A percentile compares a stretch with the other conserved stretches of the same genome.
These are phyloP conservation scores for Trametes villosa DNA, from an alignment of 768 basidiomycete genomes.

Conservation along the genomic window DNA sequence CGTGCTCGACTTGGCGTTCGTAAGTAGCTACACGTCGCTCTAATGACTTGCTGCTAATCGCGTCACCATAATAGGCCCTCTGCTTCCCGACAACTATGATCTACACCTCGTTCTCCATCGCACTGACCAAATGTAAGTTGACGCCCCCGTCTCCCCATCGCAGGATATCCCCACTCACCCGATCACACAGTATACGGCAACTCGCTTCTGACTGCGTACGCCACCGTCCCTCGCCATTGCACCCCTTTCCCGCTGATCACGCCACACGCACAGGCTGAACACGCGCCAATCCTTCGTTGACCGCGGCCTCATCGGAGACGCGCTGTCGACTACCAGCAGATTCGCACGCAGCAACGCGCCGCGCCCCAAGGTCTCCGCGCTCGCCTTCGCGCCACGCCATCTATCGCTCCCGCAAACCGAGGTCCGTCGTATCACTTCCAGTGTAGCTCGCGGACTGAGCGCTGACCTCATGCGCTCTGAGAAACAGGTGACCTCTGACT, in stretches of 20 bases:
- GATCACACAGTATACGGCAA: slow-evolving; percentile 5
- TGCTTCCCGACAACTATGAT: slow-evolving; percentile 4
- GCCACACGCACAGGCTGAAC: slow-evolving; percentile 2
- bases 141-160: too few species aligned
- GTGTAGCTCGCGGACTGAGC: too few species aligned
- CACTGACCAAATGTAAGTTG: slow-evolving; percentile 12
- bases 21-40: not conserved
- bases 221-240: not conserved
- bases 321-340: not conserved
- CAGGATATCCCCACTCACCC: not conserved
- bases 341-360: not conserved
- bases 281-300: slow-evolving; percentile 2
- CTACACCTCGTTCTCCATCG: slow-evolving; percentile 7
- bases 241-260: not conserved
- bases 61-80: not conserved
- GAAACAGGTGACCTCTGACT: too few species aligned
- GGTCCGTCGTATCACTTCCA: too few species aligned
- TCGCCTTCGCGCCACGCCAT: not conserved
- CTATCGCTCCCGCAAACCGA: not conserved
- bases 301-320: not conserved
- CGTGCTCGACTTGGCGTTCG: slow-evolving; percentile 8
- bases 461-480: too few species aligned
- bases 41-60: not conserved
- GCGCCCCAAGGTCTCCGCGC: not conserved
- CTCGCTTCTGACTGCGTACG: slow-evolving; percentile 12